These are phyloP conservation scores for Scleromitrula shiraiana DNA, from an alignment of 2,329 filamentous ascomycete species.

Conservation along the genomic window DNA sequence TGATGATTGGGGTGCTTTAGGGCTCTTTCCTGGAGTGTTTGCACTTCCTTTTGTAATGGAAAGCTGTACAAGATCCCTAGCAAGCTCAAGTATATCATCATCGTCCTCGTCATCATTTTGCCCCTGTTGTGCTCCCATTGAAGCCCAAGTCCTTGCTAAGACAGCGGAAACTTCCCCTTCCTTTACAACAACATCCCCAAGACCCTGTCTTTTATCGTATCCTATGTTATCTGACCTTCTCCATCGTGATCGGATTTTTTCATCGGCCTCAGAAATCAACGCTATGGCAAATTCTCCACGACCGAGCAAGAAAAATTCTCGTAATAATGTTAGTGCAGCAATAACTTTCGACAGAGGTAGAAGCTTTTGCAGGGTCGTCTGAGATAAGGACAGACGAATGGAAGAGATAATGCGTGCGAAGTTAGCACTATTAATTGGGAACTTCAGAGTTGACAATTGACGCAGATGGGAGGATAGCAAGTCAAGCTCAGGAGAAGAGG, in stretches of 20 bases:
- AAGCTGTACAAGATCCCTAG: conserved; percentile 67
- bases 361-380: conserved; percentile 74
- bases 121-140: conserved; percentile 66
- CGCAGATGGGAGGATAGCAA: conserved; percentile 61
- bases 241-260: conserved; percentile 67
- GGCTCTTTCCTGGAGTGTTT: conserved; percentile 21
- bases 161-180: conserved; percentile 79
- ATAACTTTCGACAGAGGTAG: conserved; percentile 70
- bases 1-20: too few relatives aligned
- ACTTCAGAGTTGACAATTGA: conserved; percentile 58
- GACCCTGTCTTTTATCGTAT: conserved; percentile 47
- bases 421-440: conserved; percentile 64
- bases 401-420: conserved; percentile 66
- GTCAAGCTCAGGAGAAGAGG: conserved; percentile 42
- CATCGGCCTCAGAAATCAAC: conserved; percentile 77
- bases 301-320: conserved; percentile 81
- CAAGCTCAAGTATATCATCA: conserved; percentile 72
- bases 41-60: conserved; percentile 44
- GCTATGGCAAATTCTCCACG: conserved; percentile 88
- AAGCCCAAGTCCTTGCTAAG: conserved; percentile 69
- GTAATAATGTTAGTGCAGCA: conserved; percentile 67
- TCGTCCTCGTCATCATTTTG: conserved; percentile 61
- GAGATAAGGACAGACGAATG: conserved; percentile 74
- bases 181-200: conserved; percentile 64
- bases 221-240: conserved; percentile 52